phyloP scores from a whole-genome alignment of 106 monocot species.

The Dendrobium nobile region DNA sequence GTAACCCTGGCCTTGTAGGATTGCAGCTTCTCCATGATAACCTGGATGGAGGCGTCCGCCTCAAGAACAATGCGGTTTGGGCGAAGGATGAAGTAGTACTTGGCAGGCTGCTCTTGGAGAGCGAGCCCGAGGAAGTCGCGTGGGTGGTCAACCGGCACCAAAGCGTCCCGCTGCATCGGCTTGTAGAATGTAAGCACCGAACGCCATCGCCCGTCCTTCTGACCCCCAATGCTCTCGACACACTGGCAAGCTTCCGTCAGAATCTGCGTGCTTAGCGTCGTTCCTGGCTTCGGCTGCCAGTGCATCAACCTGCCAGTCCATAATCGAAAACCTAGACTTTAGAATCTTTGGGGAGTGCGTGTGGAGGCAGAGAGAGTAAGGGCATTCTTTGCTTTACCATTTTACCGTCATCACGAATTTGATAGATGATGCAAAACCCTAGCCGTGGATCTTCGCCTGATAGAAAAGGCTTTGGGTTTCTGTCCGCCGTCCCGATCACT shows the following conservation, averaged over 20 bases:
- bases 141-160: constrained; percentile 17
- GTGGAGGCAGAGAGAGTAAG: neutral
- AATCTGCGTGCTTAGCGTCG: constrained; percentile 78
- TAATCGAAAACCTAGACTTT: neutral
- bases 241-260: constrained; percentile 69
- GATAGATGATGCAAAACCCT: neutral
- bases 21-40: constrained; percentile 92
- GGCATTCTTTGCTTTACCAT: neutral
- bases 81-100: constrained; percentile 71
- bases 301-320: constrained; percentile 61
- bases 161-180: constrained; percentile 47
- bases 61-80: constrained; percentile 49
- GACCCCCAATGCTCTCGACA: constrained; percentile 53
- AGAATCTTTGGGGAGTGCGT: neutral
- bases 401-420: constrained; percentile 4
- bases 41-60: constrained; percentile 57
- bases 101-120: constrained; percentile 59
- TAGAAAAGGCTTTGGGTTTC: neutral
- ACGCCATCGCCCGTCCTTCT: constrained; percentile 73
- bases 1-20: constrained; percentile 81
- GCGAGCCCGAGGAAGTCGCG: constrained; percentile 70
- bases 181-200: constrained; percentile 75
- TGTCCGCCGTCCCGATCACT: neutral
- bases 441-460: no score
- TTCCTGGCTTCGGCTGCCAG: constrained; percentile 89